A percentile compares a stretch with the other conserved stretches of the same genome.
phyloP scores from a whole-genome alignment of 495 filamentous ascomycete genomes.

The Neurospora intermedia region DNA sequence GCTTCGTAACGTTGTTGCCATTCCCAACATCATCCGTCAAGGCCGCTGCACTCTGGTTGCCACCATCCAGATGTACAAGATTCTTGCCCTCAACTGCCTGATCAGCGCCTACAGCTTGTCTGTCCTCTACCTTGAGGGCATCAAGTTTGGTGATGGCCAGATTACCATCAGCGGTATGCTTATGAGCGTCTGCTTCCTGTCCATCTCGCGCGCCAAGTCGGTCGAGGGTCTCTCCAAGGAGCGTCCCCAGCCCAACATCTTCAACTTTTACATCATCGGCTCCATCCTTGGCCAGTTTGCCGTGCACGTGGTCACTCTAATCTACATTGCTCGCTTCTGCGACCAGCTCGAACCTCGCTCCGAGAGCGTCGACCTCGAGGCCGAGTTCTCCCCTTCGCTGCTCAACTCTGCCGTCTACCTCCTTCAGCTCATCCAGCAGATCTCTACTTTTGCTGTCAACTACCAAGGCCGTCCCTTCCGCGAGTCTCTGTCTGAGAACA shows the following conservation, averaged over 20 bases:
- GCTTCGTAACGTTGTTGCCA: constrained; percentile 89
- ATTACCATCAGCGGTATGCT: constrained; percentile 99
- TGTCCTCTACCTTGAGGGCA: constrained; percentile 93
- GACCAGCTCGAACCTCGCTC: constrained; percentile 65
- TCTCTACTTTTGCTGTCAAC: constrained; percentile 98
- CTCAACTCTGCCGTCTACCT: constrained; percentile 97
- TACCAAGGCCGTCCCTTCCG: constrained; percentile 98
- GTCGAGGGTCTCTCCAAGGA: constrained; percentile 95
- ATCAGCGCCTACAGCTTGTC: constrained; percentile 97
- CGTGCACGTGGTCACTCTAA: constrained; percentile 84
- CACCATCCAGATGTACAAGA: constrained; percentile 99
- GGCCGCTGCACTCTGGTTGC: constrained; percentile 94
- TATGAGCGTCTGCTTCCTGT: constrained; percentile 99
- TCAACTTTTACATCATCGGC: constrained; percentile 97
- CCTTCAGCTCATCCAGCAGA: constrained; percentile 96
- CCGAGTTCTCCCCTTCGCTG: constrained; percentile 87
- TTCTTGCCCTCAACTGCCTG: constrained; percentile 92
- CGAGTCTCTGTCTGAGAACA: constrained; percentile 89
- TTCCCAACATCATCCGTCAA: constrained; percentile 97
- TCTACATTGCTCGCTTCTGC: constrained; percentile 89
- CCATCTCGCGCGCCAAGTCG: constrained; percentile 87
- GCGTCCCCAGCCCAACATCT: constrained; percentile 95
- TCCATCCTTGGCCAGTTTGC: constrained; percentile 97
- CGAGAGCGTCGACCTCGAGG: constrained; percentile 76
- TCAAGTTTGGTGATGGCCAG: constrained; percentile 98